Percentiles rank a stretch among this genome's conserved stretches.
phyloP scores from a whole-genome alignment of 208 protist species.

The Trypanosoma cruzi region DNA sequence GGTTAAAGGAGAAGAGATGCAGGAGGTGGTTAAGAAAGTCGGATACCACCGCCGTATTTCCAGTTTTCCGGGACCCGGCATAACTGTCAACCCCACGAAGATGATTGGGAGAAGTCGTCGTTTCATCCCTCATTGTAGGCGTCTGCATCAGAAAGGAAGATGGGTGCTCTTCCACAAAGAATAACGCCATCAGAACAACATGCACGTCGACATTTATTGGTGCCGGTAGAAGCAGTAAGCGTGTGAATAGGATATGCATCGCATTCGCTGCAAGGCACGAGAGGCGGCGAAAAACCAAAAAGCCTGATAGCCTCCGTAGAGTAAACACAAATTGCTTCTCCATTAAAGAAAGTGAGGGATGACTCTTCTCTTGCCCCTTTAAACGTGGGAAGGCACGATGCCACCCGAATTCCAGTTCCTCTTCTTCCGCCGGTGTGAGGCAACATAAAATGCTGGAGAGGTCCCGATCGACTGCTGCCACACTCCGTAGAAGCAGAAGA shows the following conservation, averaged over 20 bases:
- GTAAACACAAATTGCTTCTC: constrained; percentile 12
- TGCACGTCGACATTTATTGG: background rate
- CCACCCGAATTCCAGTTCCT: constrained; percentile 2
- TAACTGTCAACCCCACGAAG: background rate
- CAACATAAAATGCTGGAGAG: constrained; percentile 7
- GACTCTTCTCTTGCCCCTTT: background rate
- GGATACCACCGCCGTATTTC: background rate
- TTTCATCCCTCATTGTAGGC: background rate
- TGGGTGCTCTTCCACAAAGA: constrained; percentile 6
- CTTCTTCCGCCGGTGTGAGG: constrained; percentile 8
- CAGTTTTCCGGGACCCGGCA: background rate
- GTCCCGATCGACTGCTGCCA: background rate
- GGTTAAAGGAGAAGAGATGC: constrained; percentile 9
- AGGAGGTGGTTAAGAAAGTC: constrained; percentile 2
- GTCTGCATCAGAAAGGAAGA: background rate
- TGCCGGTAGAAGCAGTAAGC: background rate
- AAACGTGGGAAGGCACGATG: background rate
- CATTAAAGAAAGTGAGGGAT: background rate
- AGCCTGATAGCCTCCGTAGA: constrained; percentile 6
- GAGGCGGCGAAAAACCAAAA: constrained; percentile 14
- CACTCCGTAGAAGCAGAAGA: constrained; percentile 12
- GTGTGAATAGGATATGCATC: constrained; percentile 14
- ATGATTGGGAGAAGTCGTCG: background rate
- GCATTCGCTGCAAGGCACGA: constrained; percentile 17
- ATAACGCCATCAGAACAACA: constrained; percentile 1